A percentile compares a stretch with the other conserved stretches of the same genome.
Evolutionary conservation across 768 basidiomycete species (phyloP).

Genomic region (Lentinula edodes): DNA sequence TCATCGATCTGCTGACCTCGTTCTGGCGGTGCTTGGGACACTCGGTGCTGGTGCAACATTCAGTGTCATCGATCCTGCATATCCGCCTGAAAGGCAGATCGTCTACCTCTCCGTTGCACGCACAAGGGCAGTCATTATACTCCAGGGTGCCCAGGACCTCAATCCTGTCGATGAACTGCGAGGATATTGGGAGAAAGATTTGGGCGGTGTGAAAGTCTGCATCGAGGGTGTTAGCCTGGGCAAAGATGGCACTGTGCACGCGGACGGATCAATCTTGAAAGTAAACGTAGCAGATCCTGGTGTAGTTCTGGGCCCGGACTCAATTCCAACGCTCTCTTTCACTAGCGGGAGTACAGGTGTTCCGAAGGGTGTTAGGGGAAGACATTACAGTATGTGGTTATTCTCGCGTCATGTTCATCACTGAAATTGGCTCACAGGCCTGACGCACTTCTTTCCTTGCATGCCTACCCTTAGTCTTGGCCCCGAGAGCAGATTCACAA

Average conservation of each 20-base stretch:
- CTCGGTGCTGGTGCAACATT: slow-evolving; percentile 96
- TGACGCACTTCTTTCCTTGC: slow-evolving; percentile 99
- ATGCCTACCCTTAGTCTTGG: slow-evolving; percentile 83
- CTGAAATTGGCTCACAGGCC: slow-evolving; percentile 5
- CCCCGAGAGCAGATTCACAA: slow-evolving; percentile 82
- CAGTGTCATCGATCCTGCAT: slow-evolving; percentile 97
- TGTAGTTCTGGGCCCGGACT: slow-evolving; percentile 87
- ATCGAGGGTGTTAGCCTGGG: slow-evolving; percentile 90
- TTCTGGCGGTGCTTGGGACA: slow-evolving; percentile 94
- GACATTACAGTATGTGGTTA: slow-evolving; percentile 69
- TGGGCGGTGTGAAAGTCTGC: slow-evolving; percentile 56
- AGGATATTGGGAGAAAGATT: slow-evolving; percentile 70
- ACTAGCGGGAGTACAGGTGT: slow-evolving; percentile 97
- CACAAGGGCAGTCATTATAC: slow-evolving; percentile 85
- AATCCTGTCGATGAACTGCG: slow-evolving; percentile 59
- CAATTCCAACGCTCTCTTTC: slow-evolving; percentile 90
- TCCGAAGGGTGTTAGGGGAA: slow-evolving; percentile 94
- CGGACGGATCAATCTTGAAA: slow-evolving; percentile 38
- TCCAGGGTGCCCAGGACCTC: slow-evolving; percentile 85
- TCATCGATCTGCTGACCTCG: slow-evolving; percentile 91
- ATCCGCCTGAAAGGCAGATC: slow-evolving; percentile 88
- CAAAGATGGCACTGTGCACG: slow-evolving; percentile 56
- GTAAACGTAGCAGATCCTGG: slow-evolving; percentile 76
- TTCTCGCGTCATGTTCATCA: neutral
- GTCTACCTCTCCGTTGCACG: slow-evolving; percentile 91